Evolutionary conservation across 1,139 yeast genomes (phyloP), one percentile per base, ranked within the genome.

Genomic region (Arxiozyma heterogenica): DNA sequence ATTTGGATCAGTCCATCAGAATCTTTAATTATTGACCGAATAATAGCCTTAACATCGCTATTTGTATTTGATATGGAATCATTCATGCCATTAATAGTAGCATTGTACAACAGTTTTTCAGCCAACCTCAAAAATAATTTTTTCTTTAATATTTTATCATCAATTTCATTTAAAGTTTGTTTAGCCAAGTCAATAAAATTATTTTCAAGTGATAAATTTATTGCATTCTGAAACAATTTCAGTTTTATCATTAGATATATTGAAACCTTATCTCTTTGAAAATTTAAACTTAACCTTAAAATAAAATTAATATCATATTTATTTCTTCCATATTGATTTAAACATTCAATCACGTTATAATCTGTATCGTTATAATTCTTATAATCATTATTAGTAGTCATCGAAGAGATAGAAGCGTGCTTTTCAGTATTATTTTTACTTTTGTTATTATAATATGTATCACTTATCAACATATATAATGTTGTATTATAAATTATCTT

Each of bases 211-310:
- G 97, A 94, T 56, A 91, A 67, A 51, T 77, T 75, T 44, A 91
- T 81, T 0, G 98, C 98, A 56, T 87, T 93, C 57, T 88, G 95
- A 64, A 77, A 87, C 51, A 86, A 74, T 5, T 77, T 81, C 73
- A 88, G 72, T 54, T 81, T 75, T 1, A 91, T 80, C 61, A 86
- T 81, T 41, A 93, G 78, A 55, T 80, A 78, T 6, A 89, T 82
- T 0, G 95, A 89, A 0, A 91, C 79, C 57, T 80, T 80, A 50
- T 77, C 74, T 55, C 80, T 81, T 18, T 77, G 69, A 63, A 80
- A 77, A 51, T 78, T 78, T 52, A 86, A 76, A 62, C 96, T 87
- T 44, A 90, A 70, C 54, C 98, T 74, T 47, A 93, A 70, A 1
- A 91, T 80, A 60, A 86, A 87, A 60, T 88, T 90, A 2, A 82